A percentile compares a stretch with the other conserved stretches of the same genome.
Evolutionary conservation across 768 basidiomycete species (phyloP).

Genomic region (Tricholoma sp.): DNA sequence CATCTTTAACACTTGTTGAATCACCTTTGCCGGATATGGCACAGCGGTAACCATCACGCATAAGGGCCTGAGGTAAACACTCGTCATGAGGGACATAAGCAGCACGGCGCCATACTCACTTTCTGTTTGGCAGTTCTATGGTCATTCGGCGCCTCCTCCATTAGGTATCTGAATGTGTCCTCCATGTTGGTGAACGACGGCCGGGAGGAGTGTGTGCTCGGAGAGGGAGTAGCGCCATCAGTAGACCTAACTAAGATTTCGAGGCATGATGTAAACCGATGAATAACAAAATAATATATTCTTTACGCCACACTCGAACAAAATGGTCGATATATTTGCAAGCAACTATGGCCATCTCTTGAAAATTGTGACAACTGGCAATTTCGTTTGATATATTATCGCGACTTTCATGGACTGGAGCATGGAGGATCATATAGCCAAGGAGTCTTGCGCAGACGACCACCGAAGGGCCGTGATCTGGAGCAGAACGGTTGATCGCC

Average conservation of each 20-base stretch:
- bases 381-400: conserved; percentile 1
- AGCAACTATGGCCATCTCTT: not conserved
- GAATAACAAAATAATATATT: too few relatives aligned
- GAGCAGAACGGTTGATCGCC: not conserved
- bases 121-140: conserved; percentile 1
- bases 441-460: conserved; percentile 5
- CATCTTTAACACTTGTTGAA: not conserved
- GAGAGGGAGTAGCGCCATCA: not conserved
- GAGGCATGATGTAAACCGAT: too few relatives aligned
- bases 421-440: conserved; percentile 9
- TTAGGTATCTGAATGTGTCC: not conserved
- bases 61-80: conserved; percentile 3
- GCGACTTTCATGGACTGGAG: conserved; percentile 1
- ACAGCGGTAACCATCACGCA: conserved; percentile 10
- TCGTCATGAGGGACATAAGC: not conserved
- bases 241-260: conserved; percentile 1
- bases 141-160: not conserved
- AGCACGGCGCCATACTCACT: not conserved
- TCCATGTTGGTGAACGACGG: not conserved
- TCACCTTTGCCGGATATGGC: conserved; percentile 7
- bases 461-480: not conserved
- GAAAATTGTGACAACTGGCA: conserved; percentile 1
- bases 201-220: not conserved
- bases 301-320: conserved; percentile 3
- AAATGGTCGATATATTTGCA: conserved; percentile 1